These are phyloP conservation scores for Tetrahymena thermophila DNA, from an alignment of 73 alveolate species.

Conservation along the genomic window DNA sequence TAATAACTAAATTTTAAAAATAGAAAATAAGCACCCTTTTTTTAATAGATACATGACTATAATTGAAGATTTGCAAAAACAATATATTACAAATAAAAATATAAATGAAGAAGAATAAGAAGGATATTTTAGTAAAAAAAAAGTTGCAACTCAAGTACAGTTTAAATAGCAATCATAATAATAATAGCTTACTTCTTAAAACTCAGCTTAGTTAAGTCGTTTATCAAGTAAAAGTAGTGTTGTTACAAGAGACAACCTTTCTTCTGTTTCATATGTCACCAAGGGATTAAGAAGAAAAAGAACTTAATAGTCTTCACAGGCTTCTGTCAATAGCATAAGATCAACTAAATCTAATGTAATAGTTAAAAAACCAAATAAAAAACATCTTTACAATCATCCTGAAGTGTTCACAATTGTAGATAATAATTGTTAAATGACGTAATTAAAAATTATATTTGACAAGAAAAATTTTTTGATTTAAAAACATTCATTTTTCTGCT, in stretches of 20 bases:
- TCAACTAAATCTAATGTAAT: background rate
- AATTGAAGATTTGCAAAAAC: background rate
- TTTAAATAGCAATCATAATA: background rate
- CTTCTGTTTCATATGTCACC: background rate
- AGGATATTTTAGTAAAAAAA: background rate
- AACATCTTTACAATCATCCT: background rate
- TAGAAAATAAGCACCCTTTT: background rate
- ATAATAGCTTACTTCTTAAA: background rate
- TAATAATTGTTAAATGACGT: background rate
- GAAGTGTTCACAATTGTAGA: background rate
- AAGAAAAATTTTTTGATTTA: too few relatives aligned
- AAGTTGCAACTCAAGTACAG: background rate
- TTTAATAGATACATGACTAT: background rate
- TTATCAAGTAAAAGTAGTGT: background rate
- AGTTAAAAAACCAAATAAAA: background rate
- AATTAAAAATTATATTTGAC: too few relatives aligned
- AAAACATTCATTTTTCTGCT: too few relatives aligned
- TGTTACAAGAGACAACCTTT: background rate
- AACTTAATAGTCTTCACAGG: background rate
- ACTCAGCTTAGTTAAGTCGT: background rate
- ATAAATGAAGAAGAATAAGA: background rate
- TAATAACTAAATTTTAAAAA: background rate
- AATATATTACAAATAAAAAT: background rate
- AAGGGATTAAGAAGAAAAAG: background rate
- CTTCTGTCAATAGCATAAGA: background rate